Evolutionary conservation across 192 early-diverging fungal species (phyloP), one percentile per base, ranked within the genome.

Genomic region (Coemansia erecta): DNA sequence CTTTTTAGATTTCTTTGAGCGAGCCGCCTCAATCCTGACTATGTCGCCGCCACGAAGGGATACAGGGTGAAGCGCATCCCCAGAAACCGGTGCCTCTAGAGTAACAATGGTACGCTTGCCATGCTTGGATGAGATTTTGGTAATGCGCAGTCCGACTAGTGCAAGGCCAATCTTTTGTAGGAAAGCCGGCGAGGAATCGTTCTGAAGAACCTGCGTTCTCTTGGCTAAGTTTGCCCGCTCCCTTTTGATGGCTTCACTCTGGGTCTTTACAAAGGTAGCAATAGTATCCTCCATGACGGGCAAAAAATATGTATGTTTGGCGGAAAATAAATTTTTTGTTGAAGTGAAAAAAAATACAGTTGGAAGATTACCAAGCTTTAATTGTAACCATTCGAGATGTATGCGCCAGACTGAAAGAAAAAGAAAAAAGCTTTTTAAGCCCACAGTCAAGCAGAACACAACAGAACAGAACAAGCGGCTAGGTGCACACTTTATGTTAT

Each of bases 41-140:
- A 89, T 88, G 57, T 91, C 90, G 37, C 90, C 89, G 0, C 83
- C 73, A 4, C 83, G 72, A 22, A 90, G 60, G 44, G 80, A 67
- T 54, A 86, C 84, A 0, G 85, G 51, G 0, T 86, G 86, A 14
- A 90, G 74, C 4, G 67, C 58, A 1, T 77, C 80, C 9, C 77
- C 81, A 5, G 79, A 71, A 1, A 82, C 71, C 0, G 81, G 72
- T 0, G 87, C 76, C 41, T 90, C 87, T 13, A 87, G 63, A 19
- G 87, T 86, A 22, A 90, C 66, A 43, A 87, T 54, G 47, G 77
- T 85, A 52, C 83, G 82, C 18, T 88, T 88, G 28, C 89, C 89
- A 14, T 88, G 69, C 15, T 86, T 89, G 0, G 86, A 86, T 51
- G 83, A 81, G 61, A 84, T 83, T 10, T 72, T 68, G 33, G 81